These are phyloP conservation scores for Calocybe gangraenosa DNA, from an alignment of 768 basidiomycete genomes.

Conservation along the genomic window DNA sequence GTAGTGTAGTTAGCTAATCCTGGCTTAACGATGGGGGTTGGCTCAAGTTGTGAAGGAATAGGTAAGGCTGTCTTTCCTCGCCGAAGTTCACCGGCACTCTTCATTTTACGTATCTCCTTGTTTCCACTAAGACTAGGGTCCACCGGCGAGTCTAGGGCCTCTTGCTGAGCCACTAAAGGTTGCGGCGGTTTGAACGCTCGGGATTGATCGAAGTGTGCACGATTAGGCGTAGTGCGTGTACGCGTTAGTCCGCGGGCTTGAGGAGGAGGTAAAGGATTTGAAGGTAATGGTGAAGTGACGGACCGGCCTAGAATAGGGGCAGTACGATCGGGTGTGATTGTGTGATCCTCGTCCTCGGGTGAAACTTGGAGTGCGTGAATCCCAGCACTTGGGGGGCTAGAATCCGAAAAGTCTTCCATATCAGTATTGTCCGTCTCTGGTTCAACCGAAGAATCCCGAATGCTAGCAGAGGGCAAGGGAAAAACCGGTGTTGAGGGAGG, in stretches of 20 bases:
- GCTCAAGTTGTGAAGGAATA: slow-evolving; percentile 24
- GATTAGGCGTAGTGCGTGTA: slow-evolving; percentile 74
- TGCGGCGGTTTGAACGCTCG: slow-evolving; percentile 26
- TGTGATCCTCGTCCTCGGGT: slow-evolving; percentile 68
- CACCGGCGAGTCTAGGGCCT: slow-evolving; percentile 24
- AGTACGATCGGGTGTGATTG: slow-evolving; percentile 60
- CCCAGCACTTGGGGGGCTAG: slow-evolving; percentile 41
- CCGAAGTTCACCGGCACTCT: slow-evolving; percentile 80
- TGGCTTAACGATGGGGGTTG: slow-evolving; percentile 26
- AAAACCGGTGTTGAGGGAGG: slow-evolving; percentile 64
- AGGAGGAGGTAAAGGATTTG: slow-evolving; percentile 20
- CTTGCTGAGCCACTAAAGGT: slow-evolving; percentile 13
- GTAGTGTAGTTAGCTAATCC: slow-evolving; percentile 47
- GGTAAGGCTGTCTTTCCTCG: slow-evolving; percentile 32
- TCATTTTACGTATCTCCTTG: slow-evolving; percentile 76
- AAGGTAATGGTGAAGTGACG: slow-evolving; percentile 42
- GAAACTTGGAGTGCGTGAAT: slow-evolving; percentile 25
- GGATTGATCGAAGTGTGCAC: slow-evolving; percentile 43
- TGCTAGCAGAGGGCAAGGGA: slow-evolving; percentile 44
- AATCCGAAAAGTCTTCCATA: slow-evolving; percentile 57
- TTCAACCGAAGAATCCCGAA: slow-evolving; percentile 31
- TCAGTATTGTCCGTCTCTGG: slow-evolving; percentile 45
- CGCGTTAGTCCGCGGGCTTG: slow-evolving; percentile 51
- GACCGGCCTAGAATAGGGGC: slow-evolving; percentile 48
- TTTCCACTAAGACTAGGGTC: slow-evolving; percentile 43